These are phyloP conservation scores for Athelia sp. DNA, from an alignment of 1,284 basidiomycete genomes.

Conservation along the genomic window DNA sequence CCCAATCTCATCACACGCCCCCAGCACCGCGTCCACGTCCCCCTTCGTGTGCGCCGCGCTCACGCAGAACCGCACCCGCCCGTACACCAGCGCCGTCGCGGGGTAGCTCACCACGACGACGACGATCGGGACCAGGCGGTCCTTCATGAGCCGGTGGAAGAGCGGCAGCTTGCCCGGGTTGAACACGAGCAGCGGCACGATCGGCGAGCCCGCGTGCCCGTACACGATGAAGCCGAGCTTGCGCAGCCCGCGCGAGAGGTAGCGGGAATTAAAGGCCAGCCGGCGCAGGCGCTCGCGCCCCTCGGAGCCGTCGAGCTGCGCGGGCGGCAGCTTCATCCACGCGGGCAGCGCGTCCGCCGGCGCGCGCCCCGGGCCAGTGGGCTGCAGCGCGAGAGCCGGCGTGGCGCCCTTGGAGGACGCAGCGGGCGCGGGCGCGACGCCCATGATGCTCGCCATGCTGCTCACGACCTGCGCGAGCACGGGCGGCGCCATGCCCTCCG, in stretches of 20 bases:
- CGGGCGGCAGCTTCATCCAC: conserved; percentile 72
- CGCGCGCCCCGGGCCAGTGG: conserved; percentile 62
- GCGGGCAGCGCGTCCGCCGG: conserved; percentile 54
- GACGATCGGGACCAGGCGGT: conserved; percentile 75
- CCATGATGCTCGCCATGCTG: conserved; percentile 97
- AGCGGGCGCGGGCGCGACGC: conserved; percentile 41
- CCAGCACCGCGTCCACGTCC: conserved; percentile 85
- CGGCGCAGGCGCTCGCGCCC: conserved; percentile 80
- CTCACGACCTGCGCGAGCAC: conserved; percentile 90
- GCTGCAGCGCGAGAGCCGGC: conserved; percentile 29
- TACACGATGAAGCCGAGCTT: conserved; percentile 98
- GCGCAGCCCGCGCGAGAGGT: conserved; percentile 81
- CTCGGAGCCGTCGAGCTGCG: conserved; percentile 76
- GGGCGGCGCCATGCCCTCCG: conserved; percentile 88
- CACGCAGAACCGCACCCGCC: conserved; percentile 91
- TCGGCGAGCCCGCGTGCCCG: conserved; percentile 87
- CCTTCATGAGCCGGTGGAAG: conserved; percentile 90
- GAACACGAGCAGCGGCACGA: conserved; percentile 92
- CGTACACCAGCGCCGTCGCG: conserved; percentile 88
- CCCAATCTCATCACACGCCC: conserved; percentile 92
- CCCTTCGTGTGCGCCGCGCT: conserved; percentile 96
- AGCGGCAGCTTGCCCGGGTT: conserved; percentile 90
- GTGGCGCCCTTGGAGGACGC: conserved; percentile 23
- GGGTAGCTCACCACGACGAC: conserved; percentile 91
- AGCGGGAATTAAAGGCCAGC: conserved; percentile 93